Percentiles rank a stretch among this genome's conserved stretches.
Evolutionary conservation across 352 stramenopile species (phyloP).

Genomic region (Phytophthora uliginosa): DNA sequence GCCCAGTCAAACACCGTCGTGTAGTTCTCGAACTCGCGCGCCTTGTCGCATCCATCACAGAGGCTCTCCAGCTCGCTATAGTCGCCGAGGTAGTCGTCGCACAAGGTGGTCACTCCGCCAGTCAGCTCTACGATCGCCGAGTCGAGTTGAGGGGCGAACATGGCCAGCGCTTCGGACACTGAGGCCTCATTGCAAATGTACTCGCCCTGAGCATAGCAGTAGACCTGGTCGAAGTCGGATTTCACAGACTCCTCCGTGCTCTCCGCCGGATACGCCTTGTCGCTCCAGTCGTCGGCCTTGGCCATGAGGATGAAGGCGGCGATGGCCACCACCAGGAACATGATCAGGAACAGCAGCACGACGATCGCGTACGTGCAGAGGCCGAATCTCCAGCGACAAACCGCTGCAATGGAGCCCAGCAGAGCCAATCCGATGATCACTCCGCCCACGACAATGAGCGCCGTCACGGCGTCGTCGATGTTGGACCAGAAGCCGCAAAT

Average conservation of each 20-base stretch:
- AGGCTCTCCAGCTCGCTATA: conserved; percentile 51
- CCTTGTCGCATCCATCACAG: conserved; percentile 61
- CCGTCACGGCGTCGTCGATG: conserved; percentile 53
- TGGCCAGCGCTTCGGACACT: conserved; percentile 49
- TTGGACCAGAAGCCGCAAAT: conserved; percentile 61
- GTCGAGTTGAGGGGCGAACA: conserved; percentile 55
- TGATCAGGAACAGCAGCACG: conserved; percentile 59
- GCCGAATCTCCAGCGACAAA: conserved; percentile 61
- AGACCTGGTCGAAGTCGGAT: conserved; percentile 68
- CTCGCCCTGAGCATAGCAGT: conserved; percentile 80
- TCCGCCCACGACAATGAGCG: conserved; percentile 56
- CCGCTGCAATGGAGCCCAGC: conserved; percentile 63
- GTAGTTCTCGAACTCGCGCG: conserved; percentile 71
- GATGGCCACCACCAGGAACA: conserved; percentile 60
- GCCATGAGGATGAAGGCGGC: conserved; percentile 53
- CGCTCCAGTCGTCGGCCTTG: conserved; percentile 59
- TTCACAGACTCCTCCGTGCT: conserved; percentile 62
- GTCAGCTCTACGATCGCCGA: conserved; percentile 35
- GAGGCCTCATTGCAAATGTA: conserved; percentile 73
- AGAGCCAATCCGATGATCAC: conserved; percentile 69
- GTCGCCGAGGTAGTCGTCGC: conserved; percentile 48
- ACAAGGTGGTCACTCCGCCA: conserved; percentile 70
- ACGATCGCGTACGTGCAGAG: conserved; percentile 70
- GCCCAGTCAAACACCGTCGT: conserved; percentile 84
- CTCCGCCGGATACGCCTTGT: conserved; percentile 54